Conservation (phyloP, 495 filamentous ascomycete species). For the Pseudoneurospora amorphoporcata region DNA sequence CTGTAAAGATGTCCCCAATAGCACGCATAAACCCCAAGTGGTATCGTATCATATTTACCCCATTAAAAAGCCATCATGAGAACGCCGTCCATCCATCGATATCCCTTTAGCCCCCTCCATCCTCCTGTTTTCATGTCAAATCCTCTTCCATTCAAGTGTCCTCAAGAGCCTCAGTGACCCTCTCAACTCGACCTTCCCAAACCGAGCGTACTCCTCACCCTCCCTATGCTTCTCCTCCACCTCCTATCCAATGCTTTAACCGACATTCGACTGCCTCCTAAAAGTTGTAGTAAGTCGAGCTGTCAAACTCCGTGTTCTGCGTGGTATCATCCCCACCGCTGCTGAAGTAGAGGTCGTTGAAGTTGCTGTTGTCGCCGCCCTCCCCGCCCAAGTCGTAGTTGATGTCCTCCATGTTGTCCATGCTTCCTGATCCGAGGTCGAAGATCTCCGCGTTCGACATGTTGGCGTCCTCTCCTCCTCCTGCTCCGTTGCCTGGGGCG, state of each 20-base stretch:
- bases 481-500: neutral
- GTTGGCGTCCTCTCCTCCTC: conserved; percentile 6
- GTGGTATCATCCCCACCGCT: conserved; percentile 21
- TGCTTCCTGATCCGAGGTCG: conserved; percentile 19
- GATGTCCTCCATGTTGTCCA: conserved; percentile 24
- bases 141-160: neutral
- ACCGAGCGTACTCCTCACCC: neutral
- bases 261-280: neutral
- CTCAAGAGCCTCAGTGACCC: neutral
- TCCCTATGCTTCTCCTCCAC: neutral
- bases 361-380: conserved; percentile 25
- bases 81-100: neutral
- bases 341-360: conserved; percentile 29
- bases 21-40: neutral
- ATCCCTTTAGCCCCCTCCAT: neutral
- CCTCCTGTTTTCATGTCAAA: neutral
- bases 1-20: neutral
- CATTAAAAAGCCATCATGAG: neutral
- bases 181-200: neutral
- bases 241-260: neutral
- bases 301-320: conserved; percentile 25
- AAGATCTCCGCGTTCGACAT: conserved; percentile 24
- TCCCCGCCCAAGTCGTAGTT: conserved; percentile 26
- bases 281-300: conserved; percentile 16
- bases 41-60: neutral